These are phyloP conservation scores for Agarophyton chilense DNA, from an alignment of 23 red algal species.

Conservation along the genomic window DNA sequence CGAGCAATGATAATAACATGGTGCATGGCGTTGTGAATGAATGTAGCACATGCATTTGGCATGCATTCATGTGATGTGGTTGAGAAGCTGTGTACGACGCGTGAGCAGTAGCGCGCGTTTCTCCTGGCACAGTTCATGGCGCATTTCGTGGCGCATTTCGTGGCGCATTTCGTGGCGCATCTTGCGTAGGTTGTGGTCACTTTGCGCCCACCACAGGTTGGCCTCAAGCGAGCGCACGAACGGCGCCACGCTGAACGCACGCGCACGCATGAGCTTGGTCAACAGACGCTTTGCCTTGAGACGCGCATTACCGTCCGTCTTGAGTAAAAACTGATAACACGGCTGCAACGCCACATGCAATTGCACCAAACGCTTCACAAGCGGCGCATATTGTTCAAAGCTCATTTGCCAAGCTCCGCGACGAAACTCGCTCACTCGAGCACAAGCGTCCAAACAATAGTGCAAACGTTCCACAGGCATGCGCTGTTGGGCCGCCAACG, in stretches of 20 bases:
- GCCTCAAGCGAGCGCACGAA: not conserved
- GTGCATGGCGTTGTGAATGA: too few species aligned
- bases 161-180: not conserved
- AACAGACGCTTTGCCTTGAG: conserved; percentile 10
- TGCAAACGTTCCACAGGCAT: not conserved
- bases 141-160: too few species aligned
- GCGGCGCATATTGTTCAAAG: not conserved
- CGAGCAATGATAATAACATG: too few species aligned
- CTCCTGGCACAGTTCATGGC: too few species aligned
- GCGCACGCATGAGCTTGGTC: not conserved
- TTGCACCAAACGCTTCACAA: not conserved
- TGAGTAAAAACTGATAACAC: conserved; percentile 5
- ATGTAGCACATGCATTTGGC: too few species aligned
- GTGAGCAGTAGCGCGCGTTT: too few species aligned
- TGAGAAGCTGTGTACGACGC: too few species aligned
- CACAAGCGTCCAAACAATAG: conserved; percentile 8
- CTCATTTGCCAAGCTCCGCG: not conserved
- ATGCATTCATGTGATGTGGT: too few species aligned
- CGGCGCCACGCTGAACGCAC: not conserved
- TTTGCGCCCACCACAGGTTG: conserved; percentile 8
- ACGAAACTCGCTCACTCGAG: not conserved
- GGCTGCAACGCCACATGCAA: not conserved
- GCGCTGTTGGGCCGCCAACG: not conserved
- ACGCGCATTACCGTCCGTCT: not conserved
- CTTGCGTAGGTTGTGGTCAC: not conserved